Conservation (phyloP, 202 grass and related monocot genomes). For the Schoenoplectus tabernaemontani region DNA sequence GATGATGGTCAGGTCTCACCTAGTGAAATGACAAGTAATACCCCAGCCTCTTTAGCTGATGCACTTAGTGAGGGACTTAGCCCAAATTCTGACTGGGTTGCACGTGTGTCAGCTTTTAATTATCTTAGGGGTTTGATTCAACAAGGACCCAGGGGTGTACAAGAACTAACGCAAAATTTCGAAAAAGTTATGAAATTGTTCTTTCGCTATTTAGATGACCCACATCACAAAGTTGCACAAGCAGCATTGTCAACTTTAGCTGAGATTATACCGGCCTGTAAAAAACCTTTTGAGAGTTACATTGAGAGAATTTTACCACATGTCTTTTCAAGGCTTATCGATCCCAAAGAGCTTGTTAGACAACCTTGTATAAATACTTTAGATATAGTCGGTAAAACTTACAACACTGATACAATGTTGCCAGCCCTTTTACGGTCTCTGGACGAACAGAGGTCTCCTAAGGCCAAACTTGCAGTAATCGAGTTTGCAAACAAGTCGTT, state of each 20-base stretch:
- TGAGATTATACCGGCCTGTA: constrained; percentile 97
- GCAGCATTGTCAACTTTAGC: constrained; percentile 81
- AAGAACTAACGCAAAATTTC: constrained; percentile 94
- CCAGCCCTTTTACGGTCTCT: constrained; percentile 84
- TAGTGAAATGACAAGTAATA: constrained; percentile 62
- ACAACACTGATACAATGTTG: constrained; percentile 89
- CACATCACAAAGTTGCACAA: constrained; percentile 99
- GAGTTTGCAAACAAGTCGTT: constrained; percentile 98
- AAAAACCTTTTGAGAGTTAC: constrained; percentile 96
- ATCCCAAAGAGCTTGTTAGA: constrained; percentile 97
- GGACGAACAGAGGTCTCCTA: constrained; percentile 97
- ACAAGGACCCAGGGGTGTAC: constrained; percentile 70
- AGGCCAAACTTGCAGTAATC: constrained; percentile 96
- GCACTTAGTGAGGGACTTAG: constrained; percentile 86
- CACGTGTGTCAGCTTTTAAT: constrained; percentile 87
- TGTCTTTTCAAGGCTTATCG: constrained; percentile 98
- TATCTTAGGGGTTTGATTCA: constrained; percentile 76
- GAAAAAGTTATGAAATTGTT: constrained; percentile 99
- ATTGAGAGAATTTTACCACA: constrained; percentile 95
- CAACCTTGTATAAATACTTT: constrained; percentile 77
- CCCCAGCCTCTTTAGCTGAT: constrained; percentile 74
- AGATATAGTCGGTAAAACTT: constrained; percentile 75
- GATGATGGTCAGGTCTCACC: constrained; percentile 65
- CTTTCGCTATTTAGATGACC: constrained; percentile 97
- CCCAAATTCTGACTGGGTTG: constrained; percentile 88